These are phyloP conservation scores for Lachnellula hyalina DNA, from an alignment of 2,329 filamentous ascomycete genomes.

Conservation along the genomic window DNA sequence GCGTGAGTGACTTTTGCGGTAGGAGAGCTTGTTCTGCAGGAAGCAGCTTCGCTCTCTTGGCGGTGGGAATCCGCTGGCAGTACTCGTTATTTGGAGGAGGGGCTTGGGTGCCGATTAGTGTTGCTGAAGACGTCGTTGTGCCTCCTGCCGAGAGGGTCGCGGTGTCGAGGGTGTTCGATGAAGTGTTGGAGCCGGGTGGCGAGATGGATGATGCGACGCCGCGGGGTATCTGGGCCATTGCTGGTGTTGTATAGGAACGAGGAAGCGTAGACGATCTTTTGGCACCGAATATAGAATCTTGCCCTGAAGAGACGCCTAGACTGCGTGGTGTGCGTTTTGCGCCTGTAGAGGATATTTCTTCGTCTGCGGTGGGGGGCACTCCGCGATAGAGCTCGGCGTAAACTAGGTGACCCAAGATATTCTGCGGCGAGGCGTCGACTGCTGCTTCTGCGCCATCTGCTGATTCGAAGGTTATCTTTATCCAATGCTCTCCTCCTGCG, in stretches of 20 bases:
- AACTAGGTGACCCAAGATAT: conserved; percentile 64
- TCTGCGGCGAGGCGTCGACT: conserved; percentile 64
- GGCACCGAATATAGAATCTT: conserved; percentile 11
- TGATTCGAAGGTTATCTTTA: conserved; percentile 78
- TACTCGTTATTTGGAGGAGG: conserved; percentile 35
- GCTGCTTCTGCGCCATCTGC: conserved; percentile 65
- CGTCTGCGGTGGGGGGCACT: conserved; percentile 58
- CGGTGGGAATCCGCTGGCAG: conserved; percentile 61
- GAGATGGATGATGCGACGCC: conserved; percentile 24
- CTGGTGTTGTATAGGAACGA: conserved; percentile 25
- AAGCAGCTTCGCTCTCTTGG: conserved; percentile 58
- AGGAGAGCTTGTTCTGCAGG: conserved; percentile 66
- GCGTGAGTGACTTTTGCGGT: conserved; percentile 59
- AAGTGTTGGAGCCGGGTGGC: conserved; percentile 27
- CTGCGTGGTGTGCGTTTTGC: conserved; percentile 6
- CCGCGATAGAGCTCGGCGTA: conserved; percentile 67
- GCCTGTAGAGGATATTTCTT: conserved; percentile 45
- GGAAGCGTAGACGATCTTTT: conserved; percentile 20
- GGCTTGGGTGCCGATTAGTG: conserved; percentile 23
- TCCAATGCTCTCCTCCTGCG: conserved; percentile 85
- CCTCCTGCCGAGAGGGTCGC: conserved; percentile 39
- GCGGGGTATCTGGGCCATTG: conserved; percentile 25
- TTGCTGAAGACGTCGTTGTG: conserved; percentile 24
- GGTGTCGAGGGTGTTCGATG: conserved; percentile 54
- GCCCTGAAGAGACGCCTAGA: conserved; percentile 6